Percentiles rank a stretch among this genome's conserved stretches.
Evolutionary conservation across 2,329 filamentous ascomycete genomes (phyloP).

Genomic region (Orbilia quercus): DNA sequence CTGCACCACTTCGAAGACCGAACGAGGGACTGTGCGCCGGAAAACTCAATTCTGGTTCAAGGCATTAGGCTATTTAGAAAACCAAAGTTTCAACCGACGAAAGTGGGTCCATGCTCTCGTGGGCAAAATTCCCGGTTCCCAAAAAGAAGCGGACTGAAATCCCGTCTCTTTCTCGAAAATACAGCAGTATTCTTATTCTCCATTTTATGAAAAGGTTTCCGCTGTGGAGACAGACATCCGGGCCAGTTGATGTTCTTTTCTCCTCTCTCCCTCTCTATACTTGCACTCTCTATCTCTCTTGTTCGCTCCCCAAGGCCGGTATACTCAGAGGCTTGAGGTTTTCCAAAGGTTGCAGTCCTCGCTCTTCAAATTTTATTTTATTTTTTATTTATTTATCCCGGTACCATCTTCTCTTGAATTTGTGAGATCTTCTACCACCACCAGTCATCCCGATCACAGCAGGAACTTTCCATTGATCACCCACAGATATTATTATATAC

Average conservation of each 20-base stretch:
- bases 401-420: too few relatives aligned
- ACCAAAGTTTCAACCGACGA: conserved; percentile 50
- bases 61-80: conserved; percentile 56
- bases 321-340: conserved; percentile 19
- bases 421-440: conserved; percentile 18
- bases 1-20: conserved; percentile 46
- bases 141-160: conserved; percentile 54
- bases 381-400: conserved; percentile 22
- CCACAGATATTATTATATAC: not conserved
- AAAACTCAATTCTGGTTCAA: conserved; percentile 55
- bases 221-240: conserved; percentile 47
- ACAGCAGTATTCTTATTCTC: conserved; percentile 46
- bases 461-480: too few relatives aligned
- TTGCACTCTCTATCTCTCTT: conserved; percentile 8
- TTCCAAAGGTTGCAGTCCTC: conserved; percentile 19
- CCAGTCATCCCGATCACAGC: conserved; percentile 21
- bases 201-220: conserved; percentile 47
- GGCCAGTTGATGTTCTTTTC: conserved; percentile 34
- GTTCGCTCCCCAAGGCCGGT: conserved; percentile 23
- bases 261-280: conserved; percentile 10
- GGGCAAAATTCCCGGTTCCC: conserved; percentile 49
- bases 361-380: too few relatives aligned
- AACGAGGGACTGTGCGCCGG: conserved; percentile 53
- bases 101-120: conserved; percentile 50
- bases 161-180: conserved; percentile 44